A percentile compares a stretch with the other conserved stretches of the same genome.
phyloP scores from a whole-genome alignment of 805 yeast species.

The Candida insectorum region DNA sequence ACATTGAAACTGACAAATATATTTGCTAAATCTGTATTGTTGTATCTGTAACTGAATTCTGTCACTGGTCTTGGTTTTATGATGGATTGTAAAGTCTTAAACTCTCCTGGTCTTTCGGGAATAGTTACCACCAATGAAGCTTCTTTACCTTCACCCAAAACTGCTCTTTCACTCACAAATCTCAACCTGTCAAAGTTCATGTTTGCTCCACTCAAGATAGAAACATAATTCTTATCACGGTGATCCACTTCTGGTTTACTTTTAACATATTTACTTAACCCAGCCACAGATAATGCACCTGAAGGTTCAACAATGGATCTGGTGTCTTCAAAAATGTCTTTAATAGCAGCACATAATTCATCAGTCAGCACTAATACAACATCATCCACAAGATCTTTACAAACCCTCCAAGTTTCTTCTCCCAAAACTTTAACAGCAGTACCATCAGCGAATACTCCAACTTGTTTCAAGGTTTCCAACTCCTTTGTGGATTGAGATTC shows the following conservation, averaged over 20 bases:
- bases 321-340: conserved; percentile 94
- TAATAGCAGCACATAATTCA: conserved; percentile 94
- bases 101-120: conserved; percentile 92
- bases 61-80: conserved; percentile 89
- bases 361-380: conserved; percentile 83
- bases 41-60: conserved; percentile 87
- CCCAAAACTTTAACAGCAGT: conserved; percentile 92
- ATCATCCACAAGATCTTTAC: conserved; percentile 81
- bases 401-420: conserved; percentile 83
- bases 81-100: conserved; percentile 68
- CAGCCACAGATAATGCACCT: conserved; percentile 96
- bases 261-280: conserved; percentile 77
- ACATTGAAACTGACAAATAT: conserved; percentile 89
- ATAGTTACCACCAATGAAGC: conserved; percentile 86
- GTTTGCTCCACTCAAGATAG: conserved; percentile 93
- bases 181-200: conserved; percentile 96
- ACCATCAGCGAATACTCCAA: conserved; percentile 98
- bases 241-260: conserved; percentile 70
- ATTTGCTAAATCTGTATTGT: conserved; percentile 55
- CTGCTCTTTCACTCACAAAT: conserved; percentile 96
- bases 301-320: conserved; percentile 94
- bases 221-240: conserved; percentile 66
- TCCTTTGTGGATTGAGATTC: conserved; percentile 59
- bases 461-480: conserved; percentile 58
- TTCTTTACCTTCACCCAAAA: conserved; percentile 97